Base-by-base conservation (phyloP, 495 filamentous ascomycete genomes). In the Daldinia caldariorum region DNA sequence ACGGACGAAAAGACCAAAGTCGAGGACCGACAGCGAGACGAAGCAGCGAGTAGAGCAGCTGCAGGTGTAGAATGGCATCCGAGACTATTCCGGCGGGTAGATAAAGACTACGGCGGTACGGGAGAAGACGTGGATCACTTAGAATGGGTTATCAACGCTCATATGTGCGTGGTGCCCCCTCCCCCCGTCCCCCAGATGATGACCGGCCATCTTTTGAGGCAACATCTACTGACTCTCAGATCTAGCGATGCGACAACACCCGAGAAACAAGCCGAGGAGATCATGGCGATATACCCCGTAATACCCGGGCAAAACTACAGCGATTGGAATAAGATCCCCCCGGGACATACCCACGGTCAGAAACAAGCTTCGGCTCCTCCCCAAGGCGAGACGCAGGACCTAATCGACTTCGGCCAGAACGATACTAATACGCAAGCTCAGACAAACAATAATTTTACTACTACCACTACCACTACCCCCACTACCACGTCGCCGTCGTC, bases 1-100 rank as follows among this genome's bases (percentile, higher is more conserved):
- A 99, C 95, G 7, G 93, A 94, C 43, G 95, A 97, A 76, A 99
- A 99, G 82, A 93, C 89, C 16, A 91, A 90, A 78, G 92, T 98
- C 71, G 95, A 99, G 76, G 93, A 98, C 65, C 87, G 83, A 71
- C 95, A 99, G 80, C 85, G 95, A 76, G 89, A 92, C 41, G 94
- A 97, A 75, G 92, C 96, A 2, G 91, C 94, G 41, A 88, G 88
- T 76, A 88, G 95, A 69, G 86, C 84, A 35, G 89, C 93, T 32
- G 89, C 95, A 9, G 93, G 91, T 53, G 83, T 94, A 13, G 94
- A 97, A 65, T 99, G 96, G 96, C 89, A 87, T 58, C 94, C 95
- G 7, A 85, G 86, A 62, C 86, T 97, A 16, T 99, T 99, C 84
- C 86, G 92, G 66, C 76, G 75, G 58, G 89, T 96, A 9, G 85